Percentiles rank a stretch among this genome's conserved stretches.
Conservation (phyloP, 1,284 basidiomycete species). For the Leccinum subrobustum region DNA sequence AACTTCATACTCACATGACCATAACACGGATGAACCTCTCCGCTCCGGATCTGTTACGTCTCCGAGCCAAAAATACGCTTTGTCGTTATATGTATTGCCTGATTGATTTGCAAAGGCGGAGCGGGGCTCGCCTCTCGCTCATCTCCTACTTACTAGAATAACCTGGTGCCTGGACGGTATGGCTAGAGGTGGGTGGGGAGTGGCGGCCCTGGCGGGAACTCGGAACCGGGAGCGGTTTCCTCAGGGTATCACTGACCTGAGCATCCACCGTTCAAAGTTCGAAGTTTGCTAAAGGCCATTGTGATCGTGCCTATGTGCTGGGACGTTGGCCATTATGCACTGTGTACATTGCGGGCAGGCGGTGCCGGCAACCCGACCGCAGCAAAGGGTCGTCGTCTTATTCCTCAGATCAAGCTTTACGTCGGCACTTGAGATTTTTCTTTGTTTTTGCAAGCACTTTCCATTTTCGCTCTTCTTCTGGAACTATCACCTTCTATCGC, state of each 20-base stretch:
- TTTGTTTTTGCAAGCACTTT: slow-evolving; percentile 74
- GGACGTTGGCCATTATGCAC: neutral
- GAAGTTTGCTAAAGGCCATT: neutral
- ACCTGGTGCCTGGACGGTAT: too few species aligned
- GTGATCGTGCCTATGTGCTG: neutral
- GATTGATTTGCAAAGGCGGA: neutral
- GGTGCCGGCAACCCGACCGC: neutral
- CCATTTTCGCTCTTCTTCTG: slow-evolving; percentile 70
- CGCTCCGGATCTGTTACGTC: neutral
- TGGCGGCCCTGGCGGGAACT: neutral
- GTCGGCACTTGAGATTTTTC: slow-evolving; percentile 73
- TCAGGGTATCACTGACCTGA: neutral
- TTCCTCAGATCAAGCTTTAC: slow-evolving; percentile 75
- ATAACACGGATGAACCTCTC: neutral
- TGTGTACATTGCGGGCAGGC: neutral
- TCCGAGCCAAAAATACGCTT: neutral
- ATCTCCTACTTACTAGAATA: too few species aligned
- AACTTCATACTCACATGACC: neutral
- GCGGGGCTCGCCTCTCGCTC: neutral
- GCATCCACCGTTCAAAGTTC: neutral
- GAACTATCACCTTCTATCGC: slow-evolving; percentile 62
- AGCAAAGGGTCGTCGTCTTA: slow-evolving; percentile 40
- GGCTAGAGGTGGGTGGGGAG: neutral
- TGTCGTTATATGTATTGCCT: neutral
- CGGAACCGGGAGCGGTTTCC: neutral